Conservation (phyloP, 2,329 filamentous ascomycete species). For the Coleophoma crateriformis region DNA sequence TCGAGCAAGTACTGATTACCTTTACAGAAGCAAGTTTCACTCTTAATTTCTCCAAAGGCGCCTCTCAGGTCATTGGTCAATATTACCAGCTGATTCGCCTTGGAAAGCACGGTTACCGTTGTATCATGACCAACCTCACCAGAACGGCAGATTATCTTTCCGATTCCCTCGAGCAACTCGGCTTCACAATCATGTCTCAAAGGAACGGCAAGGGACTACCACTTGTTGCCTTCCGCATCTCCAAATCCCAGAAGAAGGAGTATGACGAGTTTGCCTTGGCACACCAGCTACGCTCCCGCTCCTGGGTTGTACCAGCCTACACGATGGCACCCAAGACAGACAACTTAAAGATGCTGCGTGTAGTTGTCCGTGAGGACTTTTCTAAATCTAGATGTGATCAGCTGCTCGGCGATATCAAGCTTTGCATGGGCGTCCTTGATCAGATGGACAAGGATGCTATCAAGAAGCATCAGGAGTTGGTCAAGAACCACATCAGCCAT, state of each 20-base stretch:
- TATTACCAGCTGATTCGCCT: constrained; percentile 97
- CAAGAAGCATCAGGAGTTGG: constrained; percentile 62
- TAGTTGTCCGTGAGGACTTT: constrained; percentile 93
- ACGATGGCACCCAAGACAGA: constrained; percentile 91
- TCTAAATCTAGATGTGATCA: constrained; percentile 74
- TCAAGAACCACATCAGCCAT: constrained; percentile 48
- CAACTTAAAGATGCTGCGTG: constrained; percentile 81
- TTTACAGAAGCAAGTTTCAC: constrained; percentile 74
- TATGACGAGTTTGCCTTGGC: constrained; percentile 77
- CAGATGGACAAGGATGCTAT: constrained; percentile 69
- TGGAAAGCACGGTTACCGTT: constrained; percentile 84
- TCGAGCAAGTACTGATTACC: too few relatives aligned
- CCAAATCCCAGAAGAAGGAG: constrained; percentile 45
- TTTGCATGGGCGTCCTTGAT: constrained; percentile 66
- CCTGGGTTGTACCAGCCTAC: constrained; percentile 94
- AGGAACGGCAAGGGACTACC: constrained; percentile 73
- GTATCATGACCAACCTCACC: constrained; percentile 93
- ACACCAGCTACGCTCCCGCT: constrained; percentile 77
- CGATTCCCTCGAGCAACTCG: constrained; percentile 63
- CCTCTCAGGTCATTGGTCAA: constrained; percentile 90
- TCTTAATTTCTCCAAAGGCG: constrained; percentile 94
- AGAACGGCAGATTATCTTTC: constrained; percentile 84
- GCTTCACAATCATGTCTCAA: constrained; percentile 86
- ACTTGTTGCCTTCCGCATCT: constrained; percentile 81
- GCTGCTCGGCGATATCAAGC: constrained; percentile 72